Evolutionary conservation across 2,329 filamentous ascomycete species (phyloP).

Genomic region (Ascomycota sp.): DNA sequence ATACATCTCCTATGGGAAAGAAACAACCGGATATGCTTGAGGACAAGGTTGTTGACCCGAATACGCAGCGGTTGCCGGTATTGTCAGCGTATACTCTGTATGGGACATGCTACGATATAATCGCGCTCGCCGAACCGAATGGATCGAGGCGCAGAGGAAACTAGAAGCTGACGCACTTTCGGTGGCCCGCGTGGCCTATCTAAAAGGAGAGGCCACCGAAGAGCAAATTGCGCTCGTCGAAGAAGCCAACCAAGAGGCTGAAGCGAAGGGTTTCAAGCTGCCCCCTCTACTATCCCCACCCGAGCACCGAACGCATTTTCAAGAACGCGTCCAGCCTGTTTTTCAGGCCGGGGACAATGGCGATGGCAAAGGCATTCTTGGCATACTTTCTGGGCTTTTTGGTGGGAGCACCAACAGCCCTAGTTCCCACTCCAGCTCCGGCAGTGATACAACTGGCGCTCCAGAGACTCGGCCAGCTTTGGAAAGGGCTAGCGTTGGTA

Average conservation of each 20-base stretch:
- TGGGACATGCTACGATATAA: slow-evolving; percentile 40
- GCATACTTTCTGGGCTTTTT: slow-evolving; percentile 12
- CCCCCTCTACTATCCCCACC: slow-evolving; percentile 28
- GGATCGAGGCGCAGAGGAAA: slow-evolving; percentile 30
- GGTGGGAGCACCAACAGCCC: slow-evolving; percentile 4
- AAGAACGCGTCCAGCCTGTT: slow-evolving; percentile 13
- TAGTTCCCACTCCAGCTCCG: slow-evolving; percentile 1
- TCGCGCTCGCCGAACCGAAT: slow-evolving; percentile 35
- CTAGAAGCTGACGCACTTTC: slow-evolving; percentile 32
- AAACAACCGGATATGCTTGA: background rate
- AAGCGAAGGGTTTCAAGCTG: slow-evolving; percentile 21
- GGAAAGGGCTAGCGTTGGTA: slow-evolving; percentile 2
- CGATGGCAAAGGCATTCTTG: slow-evolving; percentile 15
- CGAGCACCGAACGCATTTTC: slow-evolving; percentile 14
- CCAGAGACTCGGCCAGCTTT: slow-evolving; percentile 6
- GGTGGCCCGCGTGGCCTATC: slow-evolving; percentile 35
- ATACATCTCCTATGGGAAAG: slow-evolving; percentile 2
- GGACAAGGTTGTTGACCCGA: too few relatives aligned
- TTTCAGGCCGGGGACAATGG: slow-evolving; percentile 6
- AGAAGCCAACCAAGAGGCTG: slow-evolving; percentile 27
- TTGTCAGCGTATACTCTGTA: slow-evolving; percentile 35
- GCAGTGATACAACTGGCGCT: slow-evolving; percentile 1
- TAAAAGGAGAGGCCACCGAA: slow-evolving; percentile 31
- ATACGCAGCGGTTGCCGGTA: slow-evolving; percentile 25
- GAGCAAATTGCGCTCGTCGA: slow-evolving; percentile 35